Evolutionary conservation across 2,329 filamentous ascomycete species (phyloP), one percentile per base, ranked within the genome.

Genomic region (Aspergillus sp.): DNA sequence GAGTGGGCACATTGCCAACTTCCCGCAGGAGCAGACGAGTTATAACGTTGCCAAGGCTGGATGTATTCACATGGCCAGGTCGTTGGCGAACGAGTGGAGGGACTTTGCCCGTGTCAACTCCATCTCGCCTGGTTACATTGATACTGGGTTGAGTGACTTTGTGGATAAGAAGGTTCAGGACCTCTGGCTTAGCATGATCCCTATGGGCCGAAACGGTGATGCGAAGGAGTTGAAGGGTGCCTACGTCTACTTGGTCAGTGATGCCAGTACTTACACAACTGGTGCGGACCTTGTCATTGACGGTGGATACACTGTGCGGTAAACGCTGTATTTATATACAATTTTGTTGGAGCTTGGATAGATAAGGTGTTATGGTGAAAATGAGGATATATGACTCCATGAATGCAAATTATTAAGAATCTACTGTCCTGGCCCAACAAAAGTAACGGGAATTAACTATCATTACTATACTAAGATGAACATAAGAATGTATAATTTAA

Each of bases 21-120:
- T 72, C 69, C 80, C 86, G 27, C 86, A 88, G 73, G 85, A 88
- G 74, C 86, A 89, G 70, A 85, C 83, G 27, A 80, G 78, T n/a
- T 86, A 86, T 76, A 86, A 86, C 67, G 82, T 83, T 46, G 83
- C 86, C 62, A 89, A 89, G 79, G 85, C 86, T 41, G 86, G 85
- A 60, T 86, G 84, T 68, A 86, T 88, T 65, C 85, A 88, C 72
- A 69, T 88, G 73, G 84, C 85, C 51, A 77, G 77, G 60, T 87
- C 84, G 45, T 77, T 89, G 57, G 86, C 86, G 67, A 88, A 87
- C 71, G 86, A 89, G 74, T 89, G 86, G 86, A 79, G 84, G 58
- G 85, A 86, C 72, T 88, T 88, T 72, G 86, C 86, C 47, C 82
- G 86, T 65, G 86, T 87, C 67, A 89, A 89, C 79, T 82, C 79